These are phyloP conservation scores for Ogataea pilisensis DNA, from an alignment of 805 yeast species.

Conservation along the genomic window DNA sequence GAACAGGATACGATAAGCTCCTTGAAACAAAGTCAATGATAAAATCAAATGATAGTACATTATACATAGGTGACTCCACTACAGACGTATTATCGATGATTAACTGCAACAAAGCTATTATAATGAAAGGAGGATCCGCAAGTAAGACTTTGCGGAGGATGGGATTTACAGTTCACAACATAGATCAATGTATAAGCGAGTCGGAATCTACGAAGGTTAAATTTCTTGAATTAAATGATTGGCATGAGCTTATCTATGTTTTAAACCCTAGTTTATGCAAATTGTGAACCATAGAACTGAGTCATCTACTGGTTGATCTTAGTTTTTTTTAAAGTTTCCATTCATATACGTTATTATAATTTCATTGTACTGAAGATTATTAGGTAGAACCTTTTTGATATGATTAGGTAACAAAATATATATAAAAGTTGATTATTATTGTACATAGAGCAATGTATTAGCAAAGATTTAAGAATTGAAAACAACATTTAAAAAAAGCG, in stretches of 20 bases:
- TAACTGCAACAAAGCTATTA: slow-evolving; percentile 43
- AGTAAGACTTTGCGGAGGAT: slow-evolving; percentile 21
- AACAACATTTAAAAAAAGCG: background rate
- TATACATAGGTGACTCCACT: slow-evolving; percentile 60
- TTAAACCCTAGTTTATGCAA: slow-evolving; percentile 8
- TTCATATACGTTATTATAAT: no score
- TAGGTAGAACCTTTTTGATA: no score
- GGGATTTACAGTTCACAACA: slow-evolving; percentile 20
- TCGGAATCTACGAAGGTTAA: slow-evolving; percentile 4
- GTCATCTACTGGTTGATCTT: no score
- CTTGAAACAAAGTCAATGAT: slow-evolving; percentile 17
- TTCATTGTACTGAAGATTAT: no score
- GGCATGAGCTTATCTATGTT: slow-evolving; percentile 16
- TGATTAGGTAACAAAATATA: no score
- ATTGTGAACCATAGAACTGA: no score
- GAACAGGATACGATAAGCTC: slow-evolving; percentile 56
- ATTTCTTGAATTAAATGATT: slow-evolving; percentile 17
- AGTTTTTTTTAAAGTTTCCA: no score
- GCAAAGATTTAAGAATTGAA: background rate
- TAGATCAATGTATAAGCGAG: slow-evolving; percentile 9
- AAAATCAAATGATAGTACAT: slow-evolving; percentile 17
- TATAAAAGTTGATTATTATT: no score
- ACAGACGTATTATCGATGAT: slow-evolving; percentile 54
- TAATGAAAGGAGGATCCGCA: slow-evolving; percentile 39
- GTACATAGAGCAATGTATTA: background rate